A percentile compares a stretch with the other conserved stretches of the same genome.
Conservation (phyloP, 2,329 filamentous ascomycete species). For the Trichothecium roseum region DNA sequence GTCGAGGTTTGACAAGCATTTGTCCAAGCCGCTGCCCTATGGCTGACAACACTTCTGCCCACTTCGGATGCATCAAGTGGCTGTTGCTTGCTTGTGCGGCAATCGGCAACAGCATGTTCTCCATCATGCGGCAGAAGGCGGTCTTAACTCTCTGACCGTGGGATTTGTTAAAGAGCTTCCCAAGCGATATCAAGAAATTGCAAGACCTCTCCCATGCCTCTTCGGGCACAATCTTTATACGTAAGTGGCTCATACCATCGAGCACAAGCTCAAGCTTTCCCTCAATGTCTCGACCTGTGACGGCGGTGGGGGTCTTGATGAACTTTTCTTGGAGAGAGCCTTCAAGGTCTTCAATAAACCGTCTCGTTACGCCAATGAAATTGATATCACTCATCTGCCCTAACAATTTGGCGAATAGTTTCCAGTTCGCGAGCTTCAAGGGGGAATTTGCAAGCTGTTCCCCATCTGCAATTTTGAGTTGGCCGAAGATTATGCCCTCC, state of each 20-base stretch:
- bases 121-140: constrained; percentile 86
- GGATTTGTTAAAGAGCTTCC: constrained; percentile 70
- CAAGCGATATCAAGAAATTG: constrained; percentile 75
- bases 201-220: constrained; percentile 78
- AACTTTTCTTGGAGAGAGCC: constrained; percentile 65
- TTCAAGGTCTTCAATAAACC: constrained; percentile 75
- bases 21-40: constrained; percentile 70
- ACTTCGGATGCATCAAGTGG: constrained; percentile 72
- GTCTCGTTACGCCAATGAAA: constrained; percentile 71
- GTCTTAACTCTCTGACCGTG: constrained; percentile 88
- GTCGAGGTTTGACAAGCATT: constrained; percentile 82
- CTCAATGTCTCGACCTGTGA: constrained; percentile 57
- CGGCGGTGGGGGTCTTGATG: constrained; percentile 51
- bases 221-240: constrained; percentile 62
- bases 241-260: constrained; percentile 82
- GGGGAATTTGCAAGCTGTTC: constrained; percentile 70
- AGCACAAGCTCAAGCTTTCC: constrained; percentile 79
- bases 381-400: constrained; percentile 95
- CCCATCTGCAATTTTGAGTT: constrained; percentile 78
- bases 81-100: constrained; percentile 67
- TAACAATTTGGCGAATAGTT: constrained; percentile 81
- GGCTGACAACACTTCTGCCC: constrained; percentile 74
- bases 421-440: constrained; percentile 88
- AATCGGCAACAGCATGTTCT: constrained; percentile 76
- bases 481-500: constrained; percentile 93